Base-by-base conservation (phyloP, 305 asterid species). In the Rubia tinctorum region DNA sequence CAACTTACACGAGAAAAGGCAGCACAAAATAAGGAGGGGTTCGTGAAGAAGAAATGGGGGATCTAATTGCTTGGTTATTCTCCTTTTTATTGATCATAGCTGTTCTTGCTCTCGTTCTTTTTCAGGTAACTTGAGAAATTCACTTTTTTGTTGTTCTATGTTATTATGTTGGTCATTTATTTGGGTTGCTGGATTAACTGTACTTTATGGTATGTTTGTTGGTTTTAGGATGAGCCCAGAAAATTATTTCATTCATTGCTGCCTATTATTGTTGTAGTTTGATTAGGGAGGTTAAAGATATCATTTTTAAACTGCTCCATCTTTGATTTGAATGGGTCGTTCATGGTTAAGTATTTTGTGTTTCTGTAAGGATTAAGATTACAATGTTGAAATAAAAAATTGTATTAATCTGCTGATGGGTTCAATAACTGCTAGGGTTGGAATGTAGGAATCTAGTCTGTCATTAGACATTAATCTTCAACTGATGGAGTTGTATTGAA, bases 51-150 rank as follows among this genome's bases (percentile, higher is more conserved):
- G 13, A 71, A 71, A 90, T 89, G 96, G 87, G 72, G 76, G 93
- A 88, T 83, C 70, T 91, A 65, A 75, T 88, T 58, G 84, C 92
- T 77, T 89, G 97, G 97, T 78, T 89, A 27, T 68, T 86, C 66
- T 88, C 92, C 68, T 91, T 91, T 83, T 84, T 86, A 76, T 83
- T 89, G 59, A 80, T 80, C 75, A 86, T 91, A 13, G 88, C 83
- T 60, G 60, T 89, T 76, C 85, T 89, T 73, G 93, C 83, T 60
- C 77, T 82, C 47, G 77, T 86, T 60, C 89, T 91, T 53, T 91
- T 73, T 83, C 96, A 89, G 97, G 97, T 89, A 75, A 75, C 27
- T 61, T 42, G 2, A n/a, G 1, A 22, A 59, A 59, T 6, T 23
- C 64, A 8, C 2, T 8, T 13, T 7, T 9, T 14, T 0, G 34